Evolutionary conservation across 2,329 filamentous ascomycete species (phyloP), one percentile per base, ranked within the genome.

Genomic region (Ophiosphaerella korrae): DNA sequence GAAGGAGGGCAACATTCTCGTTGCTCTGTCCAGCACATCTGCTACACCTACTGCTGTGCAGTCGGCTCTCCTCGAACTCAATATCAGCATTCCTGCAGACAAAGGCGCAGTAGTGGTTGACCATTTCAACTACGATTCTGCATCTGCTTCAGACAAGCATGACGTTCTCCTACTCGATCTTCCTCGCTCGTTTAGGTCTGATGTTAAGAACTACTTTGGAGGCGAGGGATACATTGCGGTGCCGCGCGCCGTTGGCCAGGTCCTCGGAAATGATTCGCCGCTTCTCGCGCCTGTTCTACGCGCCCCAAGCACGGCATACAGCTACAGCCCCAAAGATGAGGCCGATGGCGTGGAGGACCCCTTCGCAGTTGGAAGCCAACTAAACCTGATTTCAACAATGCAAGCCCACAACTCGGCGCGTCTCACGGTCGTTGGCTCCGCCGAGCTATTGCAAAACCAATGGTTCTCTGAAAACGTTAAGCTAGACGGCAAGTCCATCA

Each of bases 321-420:
- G 86, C 74, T 96, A 96, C 82, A 93, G 94, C 76, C 88, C 90
- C 47, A 95, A 95, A 81, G 92, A 97, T 57, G 89, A 96, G 68
- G 74, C 78, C 35, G 84, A 75, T 7, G 72, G 85, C 41, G 80
- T 91, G 3, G 91, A 95, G 60, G 92, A 97, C 55, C 82, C 91
- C 40, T 96, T 95, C 70, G 92, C 88, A 24, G 87, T 88, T 47
- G 94, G 94, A 41, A 80, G 82, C 65, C 94, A 99, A 79, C 80
- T 99, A 57, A 84, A 86, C 37, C 81, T 99, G 18, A 85, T 96
- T n/a, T 91, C 92, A 12, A 83, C 88, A 9, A 80, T 96, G 75
- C 94, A 99, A 78, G 91, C 90, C 26, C 88, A 92, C 74, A 97
- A 97, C 80, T 95, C 90, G 48, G 94, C 94, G 7, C 89, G 94